Evolutionary conservation across 495 filamentous ascomycete species (phyloP).

Genomic region (Corynascus novoguineensis): DNA sequence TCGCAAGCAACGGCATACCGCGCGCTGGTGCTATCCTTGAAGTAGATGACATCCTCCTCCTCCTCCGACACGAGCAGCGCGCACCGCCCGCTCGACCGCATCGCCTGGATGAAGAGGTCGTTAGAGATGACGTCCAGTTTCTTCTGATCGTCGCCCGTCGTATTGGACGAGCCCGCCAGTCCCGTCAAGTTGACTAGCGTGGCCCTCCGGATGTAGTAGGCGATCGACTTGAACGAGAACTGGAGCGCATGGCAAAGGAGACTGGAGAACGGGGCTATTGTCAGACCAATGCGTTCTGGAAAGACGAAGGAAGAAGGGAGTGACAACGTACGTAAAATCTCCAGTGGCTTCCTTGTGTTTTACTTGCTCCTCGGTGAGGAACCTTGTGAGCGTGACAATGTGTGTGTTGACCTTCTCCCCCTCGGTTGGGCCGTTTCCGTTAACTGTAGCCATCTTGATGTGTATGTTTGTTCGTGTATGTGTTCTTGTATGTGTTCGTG

Average conservation of each 20-base stretch:
- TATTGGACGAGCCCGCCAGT: slow-evolving; percentile 90
- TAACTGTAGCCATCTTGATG: slow-evolving; percentile 28
- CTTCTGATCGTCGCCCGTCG: slow-evolving; percentile 96
- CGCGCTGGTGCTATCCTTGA: slow-evolving; percentile 71
- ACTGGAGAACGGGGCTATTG: slow-evolving; percentile 37
- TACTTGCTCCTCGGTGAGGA: slow-evolving; percentile 89
- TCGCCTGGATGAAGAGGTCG: slow-evolving; percentile 91
- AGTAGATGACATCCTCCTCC: slow-evolving; percentile 85
- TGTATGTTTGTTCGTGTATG: neutral
- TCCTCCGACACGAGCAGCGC: slow-evolving; percentile 92
- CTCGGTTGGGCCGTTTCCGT: slow-evolving; percentile 34
- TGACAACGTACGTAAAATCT: slow-evolving; percentile 80
- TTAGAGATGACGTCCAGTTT: slow-evolving; percentile 99
- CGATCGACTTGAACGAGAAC: slow-evolving; percentile 99
- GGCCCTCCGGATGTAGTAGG: slow-evolving; percentile 97
- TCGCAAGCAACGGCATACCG: slow-evolving; percentile 96
- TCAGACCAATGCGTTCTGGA: neutral
- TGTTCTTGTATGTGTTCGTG: neutral
- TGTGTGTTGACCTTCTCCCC: slow-evolving; percentile 84
- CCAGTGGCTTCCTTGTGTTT: slow-evolving; percentile 93
- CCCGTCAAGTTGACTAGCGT: slow-evolving; percentile 96
- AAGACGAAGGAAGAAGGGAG: neutral
- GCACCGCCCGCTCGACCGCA: slow-evolving; percentile 85
- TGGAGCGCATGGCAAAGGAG: slow-evolving; percentile 95
- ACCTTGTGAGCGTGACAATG: slow-evolving; percentile 90